phyloP scores from a whole-genome alignment of 805 yeast genomes.

The Pichia exigua region DNA sequence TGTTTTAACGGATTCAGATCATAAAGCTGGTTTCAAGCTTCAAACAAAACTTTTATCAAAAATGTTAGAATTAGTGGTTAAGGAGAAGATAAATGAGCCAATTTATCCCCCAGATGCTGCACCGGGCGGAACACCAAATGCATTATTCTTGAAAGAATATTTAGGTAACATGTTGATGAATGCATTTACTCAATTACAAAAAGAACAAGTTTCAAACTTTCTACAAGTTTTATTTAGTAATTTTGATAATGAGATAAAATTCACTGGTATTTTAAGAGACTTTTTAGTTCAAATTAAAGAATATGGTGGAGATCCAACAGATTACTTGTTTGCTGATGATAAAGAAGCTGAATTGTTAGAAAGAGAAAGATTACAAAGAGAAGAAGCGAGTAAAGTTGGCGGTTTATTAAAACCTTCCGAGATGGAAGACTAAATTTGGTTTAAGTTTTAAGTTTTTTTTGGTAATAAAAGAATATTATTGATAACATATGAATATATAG shows the following conservation, averaged over 20 bases:
- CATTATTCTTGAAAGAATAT: conserved; percentile 70
- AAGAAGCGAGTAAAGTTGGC: conserved; percentile 80
- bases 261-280: conserved; percentile 83
- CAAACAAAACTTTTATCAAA: conserved; percentile 82
- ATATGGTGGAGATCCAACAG: conserved; percentile 92
- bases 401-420: conserved; percentile 94
- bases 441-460: neutral
- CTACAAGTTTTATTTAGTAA: conserved; percentile 66
- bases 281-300: conserved; percentile 94
- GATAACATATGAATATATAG: neutral
- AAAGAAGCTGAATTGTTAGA: conserved; percentile 70
- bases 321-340: conserved; percentile 90
- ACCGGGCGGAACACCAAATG: conserved; percentile 77
- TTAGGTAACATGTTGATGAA: conserved; percentile 70
- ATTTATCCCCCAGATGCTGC: conserved; percentile 75
- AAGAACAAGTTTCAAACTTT: conserved; percentile 76
- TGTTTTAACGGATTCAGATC: conserved; percentile 94
- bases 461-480: neutral
- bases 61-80: conserved; percentile 76
- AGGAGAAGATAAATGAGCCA: conserved; percentile 65
- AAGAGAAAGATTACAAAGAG: conserved; percentile 61
- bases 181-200: conserved; percentile 90
- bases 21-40: conserved; percentile 87
- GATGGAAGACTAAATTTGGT: conserved; percentile 52
- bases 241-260: conserved; percentile 65